A percentile compares a stretch with the other conserved stretches of the same genome.
Evolutionary conservation across 208 protist genomes (phyloP).

Genomic region (Phytomonas sp.): DNA sequence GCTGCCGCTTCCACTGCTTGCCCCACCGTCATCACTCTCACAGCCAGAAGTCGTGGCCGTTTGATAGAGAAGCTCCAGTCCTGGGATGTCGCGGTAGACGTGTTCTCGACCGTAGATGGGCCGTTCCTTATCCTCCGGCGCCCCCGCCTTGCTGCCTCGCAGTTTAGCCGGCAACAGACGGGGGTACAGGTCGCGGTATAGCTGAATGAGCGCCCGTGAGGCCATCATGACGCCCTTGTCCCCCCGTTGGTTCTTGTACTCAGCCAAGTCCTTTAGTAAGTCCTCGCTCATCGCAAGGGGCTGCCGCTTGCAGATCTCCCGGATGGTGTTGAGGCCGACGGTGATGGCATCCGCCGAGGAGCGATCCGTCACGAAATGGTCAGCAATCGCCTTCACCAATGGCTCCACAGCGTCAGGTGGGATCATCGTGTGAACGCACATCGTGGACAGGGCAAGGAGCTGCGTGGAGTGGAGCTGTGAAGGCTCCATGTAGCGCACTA

Average conservation of each 20-base stretch:
- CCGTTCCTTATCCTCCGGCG: constrained; percentile 9
- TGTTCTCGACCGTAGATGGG: constrained; percentile 65
- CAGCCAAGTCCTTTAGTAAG: constrained; percentile 90
- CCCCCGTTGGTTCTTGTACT: constrained; percentile 90
- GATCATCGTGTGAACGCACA: constrained; percentile 93
- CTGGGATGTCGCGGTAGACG: constrained; percentile 80
- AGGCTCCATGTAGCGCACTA: constrained; percentile 95
- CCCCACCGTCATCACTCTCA: not conserved
- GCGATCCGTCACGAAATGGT: constrained; percentile 95
- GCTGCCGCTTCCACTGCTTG: constrained; percentile 6
- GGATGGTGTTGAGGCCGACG: constrained; percentile 95
- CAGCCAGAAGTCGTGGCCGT: not conserved
- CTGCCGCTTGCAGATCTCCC: constrained; percentile 93
- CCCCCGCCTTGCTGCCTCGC: constrained; percentile 56
- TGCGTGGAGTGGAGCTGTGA: constrained; percentile 94
- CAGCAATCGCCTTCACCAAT: constrained; percentile 90
- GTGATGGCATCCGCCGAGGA: constrained; percentile 90
- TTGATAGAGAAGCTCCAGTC: constrained; percentile 75
- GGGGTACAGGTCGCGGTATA: constrained; percentile 93
- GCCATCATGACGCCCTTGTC: constrained; percentile 96
- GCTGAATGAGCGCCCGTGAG: constrained; percentile 89
- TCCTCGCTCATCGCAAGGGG: constrained; percentile 92
- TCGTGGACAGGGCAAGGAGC: constrained; percentile 91
- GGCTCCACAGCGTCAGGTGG: constrained; percentile 91
- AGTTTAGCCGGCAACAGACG: constrained; percentile 92